These are phyloP conservation scores for Sporothrix schenckii DNA, from an alignment of 2,329 filamentous ascomycete species.

Conservation along the genomic window DNA sequence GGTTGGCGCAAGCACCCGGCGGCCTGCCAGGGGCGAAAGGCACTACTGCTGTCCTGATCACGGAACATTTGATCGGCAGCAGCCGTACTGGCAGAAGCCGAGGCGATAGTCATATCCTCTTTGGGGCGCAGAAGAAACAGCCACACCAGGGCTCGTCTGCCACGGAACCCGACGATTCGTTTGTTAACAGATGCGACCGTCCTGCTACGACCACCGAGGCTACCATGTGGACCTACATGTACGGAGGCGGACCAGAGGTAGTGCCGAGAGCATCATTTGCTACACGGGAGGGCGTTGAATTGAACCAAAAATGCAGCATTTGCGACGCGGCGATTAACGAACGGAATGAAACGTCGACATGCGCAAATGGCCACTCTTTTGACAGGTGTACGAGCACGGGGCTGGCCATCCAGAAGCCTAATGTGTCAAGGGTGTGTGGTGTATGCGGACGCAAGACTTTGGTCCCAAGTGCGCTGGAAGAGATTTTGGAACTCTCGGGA, in stretches of 20 bases:
- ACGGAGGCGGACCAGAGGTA: conserved; percentile 54
- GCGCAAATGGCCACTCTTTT: conserved; percentile 46
- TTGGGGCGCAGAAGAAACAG: conserved; percentile 39
- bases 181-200: neutral
- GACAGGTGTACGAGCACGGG: conserved; percentile 59
- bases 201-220: conserved; percentile 49
- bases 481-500: conserved; percentile 36
- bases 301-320: conserved; percentile 52
- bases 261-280: conserved; percentile 38
- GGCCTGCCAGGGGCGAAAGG: conserved; percentile 42
- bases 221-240: conserved; percentile 61
- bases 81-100: conserved; percentile 49
- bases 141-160: conserved; percentile 22
- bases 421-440: conserved; percentile 57
- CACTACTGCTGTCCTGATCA: conserved; percentile 55
- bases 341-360: conserved; percentile 35
- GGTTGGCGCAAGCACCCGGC: conserved; percentile 55
- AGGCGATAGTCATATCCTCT: conserved; percentile 46
- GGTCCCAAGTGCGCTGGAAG: conserved; percentile 48
- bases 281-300: conserved; percentile 38
- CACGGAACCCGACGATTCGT: neutral
- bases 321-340: conserved; percentile 44
- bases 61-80: conserved; percentile 53
- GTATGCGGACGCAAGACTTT: conserved; percentile 59
- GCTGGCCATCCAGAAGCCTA: conserved; percentile 58